Conservation (phyloP, 2,329 filamentous ascomycete genomes). For the Botrytis fragariae region DNA sequence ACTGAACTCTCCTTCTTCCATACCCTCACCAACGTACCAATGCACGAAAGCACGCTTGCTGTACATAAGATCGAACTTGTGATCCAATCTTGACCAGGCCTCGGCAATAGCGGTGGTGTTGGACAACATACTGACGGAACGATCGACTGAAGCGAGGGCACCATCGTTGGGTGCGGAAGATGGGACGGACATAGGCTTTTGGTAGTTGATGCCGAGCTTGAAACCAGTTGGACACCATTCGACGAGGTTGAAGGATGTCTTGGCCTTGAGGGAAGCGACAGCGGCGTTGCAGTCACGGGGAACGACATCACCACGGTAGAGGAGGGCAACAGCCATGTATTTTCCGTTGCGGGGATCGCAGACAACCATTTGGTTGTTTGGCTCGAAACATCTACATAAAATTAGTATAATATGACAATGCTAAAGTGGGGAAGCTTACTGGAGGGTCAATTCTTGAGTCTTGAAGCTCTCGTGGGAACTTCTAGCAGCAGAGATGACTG, state of each 20-base stretch:
- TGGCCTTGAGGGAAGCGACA: constrained; percentile 60
- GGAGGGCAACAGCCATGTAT: constrained; percentile 65
- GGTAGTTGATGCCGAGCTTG: constrained; percentile 67
- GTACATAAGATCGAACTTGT: constrained; percentile 71
- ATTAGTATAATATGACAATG: constrained; percentile 18
- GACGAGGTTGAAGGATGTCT: constrained; percentile 62
- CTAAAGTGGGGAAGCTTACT: constrained; percentile 45
- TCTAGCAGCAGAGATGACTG: constrained; percentile 59
- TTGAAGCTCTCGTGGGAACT: constrained; percentile 66
- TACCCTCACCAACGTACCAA: constrained; percentile 69
- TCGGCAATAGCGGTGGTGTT: constrained; percentile 67
- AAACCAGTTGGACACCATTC: constrained; percentile 70
- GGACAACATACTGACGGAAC: constrained; percentile 60
- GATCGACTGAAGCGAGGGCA: constrained; percentile 53
- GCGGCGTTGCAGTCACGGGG: constrained; percentile 60
- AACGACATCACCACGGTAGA: constrained; percentile 66
- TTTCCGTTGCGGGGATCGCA: constrained; percentile 65
- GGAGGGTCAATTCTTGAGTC: constrained; percentile 61
- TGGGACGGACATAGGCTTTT: constrained; percentile 54
- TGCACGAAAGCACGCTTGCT: constrained; percentile 68
- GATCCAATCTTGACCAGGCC: constrained; percentile 62
- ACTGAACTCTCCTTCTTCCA: constrained; percentile 67
- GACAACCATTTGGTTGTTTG: constrained; percentile 66
- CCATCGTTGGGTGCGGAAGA: constrained; percentile 41
- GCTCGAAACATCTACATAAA: constrained; percentile 54